phyloP scores from a whole-genome alignment of 2,329 filamentous ascomycete genomes.

The Proliferodiscus dingleyae region DNA sequence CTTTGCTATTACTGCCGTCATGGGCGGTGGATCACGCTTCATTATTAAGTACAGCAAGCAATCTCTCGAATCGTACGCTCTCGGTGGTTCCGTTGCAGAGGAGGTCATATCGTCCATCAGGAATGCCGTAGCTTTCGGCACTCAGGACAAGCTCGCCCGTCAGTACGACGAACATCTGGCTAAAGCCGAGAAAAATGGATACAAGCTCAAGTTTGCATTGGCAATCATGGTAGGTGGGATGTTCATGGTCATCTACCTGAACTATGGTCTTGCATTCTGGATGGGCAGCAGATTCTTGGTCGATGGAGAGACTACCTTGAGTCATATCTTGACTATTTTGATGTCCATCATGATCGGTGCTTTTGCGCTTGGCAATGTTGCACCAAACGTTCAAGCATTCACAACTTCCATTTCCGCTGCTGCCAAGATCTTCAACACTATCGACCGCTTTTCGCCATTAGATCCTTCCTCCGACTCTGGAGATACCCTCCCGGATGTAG shows the following conservation, averaged over 20 bases:
- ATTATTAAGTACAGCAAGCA: slow-evolving; percentile 78
- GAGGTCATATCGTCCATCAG: slow-evolving; percentile 92
- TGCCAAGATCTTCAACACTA: slow-evolving; percentile 88
- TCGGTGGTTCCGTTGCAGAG: slow-evolving; percentile 83
- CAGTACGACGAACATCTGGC: slow-evolving; percentile 76
- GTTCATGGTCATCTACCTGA: slow-evolving; percentile 80
- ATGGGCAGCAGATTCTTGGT: slow-evolving; percentile 74
- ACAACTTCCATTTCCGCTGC: slow-evolving; percentile 78
- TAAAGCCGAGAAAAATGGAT: slow-evolving; percentile 70
- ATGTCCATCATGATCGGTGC: slow-evolving; percentile 91
- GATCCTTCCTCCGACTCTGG: slow-evolving; percentile 70
- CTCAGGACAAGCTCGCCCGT: slow-evolving; percentile 82
- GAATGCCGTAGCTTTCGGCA: slow-evolving; percentile 88
- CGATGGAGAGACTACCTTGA: slow-evolving; percentile 58
- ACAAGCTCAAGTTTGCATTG: slow-evolving; percentile 67
- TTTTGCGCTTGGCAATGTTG: slow-evolving; percentile 83
- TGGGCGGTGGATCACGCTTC: slow-evolving; percentile 68
- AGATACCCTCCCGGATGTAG: slow-evolving; percentile 64
- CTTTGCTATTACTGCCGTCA: slow-evolving; percentile 70
- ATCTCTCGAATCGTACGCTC: slow-evolving; percentile 73
- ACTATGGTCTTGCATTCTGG: slow-evolving; percentile 87
- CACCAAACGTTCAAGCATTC: slow-evolving; percentile 82
- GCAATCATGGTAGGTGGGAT: slow-evolving; percentile 77
- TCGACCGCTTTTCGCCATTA: slow-evolving; percentile 80
- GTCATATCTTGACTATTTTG: slow-evolving; percentile 75